A percentile compares a stretch with the other conserved stretches of the same genome.
These are phyloP conservation scores for Parascedosporium putredinis DNA, from an alignment of 2,329 filamentous ascomycete genomes.

Conservation along the genomic window DNA sequence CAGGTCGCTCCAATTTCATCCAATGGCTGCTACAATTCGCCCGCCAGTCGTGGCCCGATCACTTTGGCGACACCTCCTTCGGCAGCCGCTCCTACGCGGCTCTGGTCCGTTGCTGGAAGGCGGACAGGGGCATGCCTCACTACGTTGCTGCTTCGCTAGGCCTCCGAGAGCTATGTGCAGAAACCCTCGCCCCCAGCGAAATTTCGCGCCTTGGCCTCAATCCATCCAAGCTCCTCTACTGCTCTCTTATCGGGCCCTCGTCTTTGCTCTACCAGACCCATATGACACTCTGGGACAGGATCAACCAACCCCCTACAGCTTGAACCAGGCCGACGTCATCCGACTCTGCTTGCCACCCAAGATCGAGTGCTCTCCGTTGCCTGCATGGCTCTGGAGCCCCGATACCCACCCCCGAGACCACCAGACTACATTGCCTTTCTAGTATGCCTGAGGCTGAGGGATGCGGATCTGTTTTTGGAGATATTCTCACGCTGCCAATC, in stretches of 20 bases:
- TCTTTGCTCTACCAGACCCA: not conserved
- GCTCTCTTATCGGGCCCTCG: conserved; percentile 1
- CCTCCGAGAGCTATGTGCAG: not conserved
- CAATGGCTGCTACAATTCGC: conserved; percentile 3
- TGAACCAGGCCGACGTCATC: not conserved
- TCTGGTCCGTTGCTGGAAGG: not conserved
- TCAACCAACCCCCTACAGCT: conserved; percentile 5
- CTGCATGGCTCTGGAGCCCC: not conserved
- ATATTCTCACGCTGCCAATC: not conserved
- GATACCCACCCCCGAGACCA: not conserved
- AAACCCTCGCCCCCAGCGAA: not conserved
- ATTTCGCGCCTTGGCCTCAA: not conserved
- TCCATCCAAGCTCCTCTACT: not conserved
- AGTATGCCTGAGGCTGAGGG: not conserved
- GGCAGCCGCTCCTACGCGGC: not conserved
- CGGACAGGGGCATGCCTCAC: not conserved
- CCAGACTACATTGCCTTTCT: conserved; percentile 1
- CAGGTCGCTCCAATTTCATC: not conserved
- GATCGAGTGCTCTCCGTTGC: not conserved
- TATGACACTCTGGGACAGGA: conserved; percentile 1
- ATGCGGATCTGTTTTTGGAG: conserved; percentile 4
- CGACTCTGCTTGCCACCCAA: not conserved
- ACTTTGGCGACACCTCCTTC: not conserved
- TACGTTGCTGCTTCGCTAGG: conserved; percentile 3
- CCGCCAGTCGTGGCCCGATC: conserved; percentile 3